A percentile compares a stretch with the other conserved stretches of the same genome.
phyloP scores from a whole-genome alignment of 768 basidiomycete genomes.

The Boletus sensibilis region DNA sequence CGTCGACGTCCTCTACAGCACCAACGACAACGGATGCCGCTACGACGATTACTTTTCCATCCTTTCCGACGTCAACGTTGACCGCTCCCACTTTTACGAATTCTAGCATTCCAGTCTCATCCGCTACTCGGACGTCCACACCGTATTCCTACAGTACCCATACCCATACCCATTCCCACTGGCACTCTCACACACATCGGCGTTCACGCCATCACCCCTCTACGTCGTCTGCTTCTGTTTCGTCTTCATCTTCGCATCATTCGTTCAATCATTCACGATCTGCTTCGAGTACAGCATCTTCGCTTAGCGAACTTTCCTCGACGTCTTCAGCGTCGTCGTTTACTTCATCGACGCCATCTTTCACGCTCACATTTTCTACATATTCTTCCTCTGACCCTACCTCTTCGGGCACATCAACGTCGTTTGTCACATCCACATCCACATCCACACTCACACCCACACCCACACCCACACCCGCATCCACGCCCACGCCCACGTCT shows the following conservation, averaged over 20 bases:
- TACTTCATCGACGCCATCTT: background rate
- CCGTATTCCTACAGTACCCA: background rate
- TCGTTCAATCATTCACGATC: background rate
- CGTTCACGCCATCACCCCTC: background rate
- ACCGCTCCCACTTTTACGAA: background rate
- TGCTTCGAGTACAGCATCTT: background rate
- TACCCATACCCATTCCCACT: background rate
- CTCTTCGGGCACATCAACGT: background rate
- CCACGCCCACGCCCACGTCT: background rate
- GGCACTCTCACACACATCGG: background rate
- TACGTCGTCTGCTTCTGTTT: background rate
- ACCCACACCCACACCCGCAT: background rate
- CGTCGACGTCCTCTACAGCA: background rate
- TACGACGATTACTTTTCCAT: slow-evolving; percentile 11
- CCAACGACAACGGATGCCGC: slow-evolving; percentile 1
- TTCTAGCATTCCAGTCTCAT: background rate
- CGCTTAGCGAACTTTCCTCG: background rate
- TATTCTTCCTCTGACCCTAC: background rate
- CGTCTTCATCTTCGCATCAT: background rate
- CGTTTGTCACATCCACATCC: background rate
- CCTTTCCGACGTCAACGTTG: background rate
- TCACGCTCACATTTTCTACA: background rate
- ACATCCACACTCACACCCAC: background rate
- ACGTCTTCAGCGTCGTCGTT: background rate
- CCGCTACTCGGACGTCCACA: background rate